These are phyloP conservation scores for Vachellia pachyceras DNA, from an alignment of 306 rosid species.

Conservation along the genomic window DNA sequence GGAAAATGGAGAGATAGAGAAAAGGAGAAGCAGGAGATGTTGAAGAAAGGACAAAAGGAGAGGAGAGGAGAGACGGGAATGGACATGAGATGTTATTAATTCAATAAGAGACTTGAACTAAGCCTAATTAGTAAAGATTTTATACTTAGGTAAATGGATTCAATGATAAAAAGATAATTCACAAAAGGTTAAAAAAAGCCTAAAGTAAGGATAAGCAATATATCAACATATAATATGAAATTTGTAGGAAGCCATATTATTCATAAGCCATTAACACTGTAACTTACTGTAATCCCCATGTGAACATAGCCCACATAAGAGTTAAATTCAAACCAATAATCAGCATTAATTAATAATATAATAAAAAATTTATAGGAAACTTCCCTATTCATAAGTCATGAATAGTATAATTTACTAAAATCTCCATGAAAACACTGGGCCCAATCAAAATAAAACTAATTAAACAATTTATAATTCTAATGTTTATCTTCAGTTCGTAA, in stretches of 20 bases:
- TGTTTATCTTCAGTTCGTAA: background rate
- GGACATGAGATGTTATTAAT: background rate
- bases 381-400: background rate
- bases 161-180: background rate
- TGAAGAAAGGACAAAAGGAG: background rate
- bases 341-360: background rate
- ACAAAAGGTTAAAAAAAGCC: background rate
- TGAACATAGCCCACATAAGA: background rate
- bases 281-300: background rate
- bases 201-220: background rate
- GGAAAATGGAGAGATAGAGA: background rate
- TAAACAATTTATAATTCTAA: background rate
- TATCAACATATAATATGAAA: background rate
- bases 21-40: background rate
- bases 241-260: background rate
- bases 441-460: background rate
- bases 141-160: background rate
- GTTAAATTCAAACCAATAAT: background rate
- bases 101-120: background rate
- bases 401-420: background rate
- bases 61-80: background rate
- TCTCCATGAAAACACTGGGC: background rate
- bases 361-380: background rate
- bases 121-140: background rate
- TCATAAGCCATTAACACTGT: background rate